Conservation (phyloP, 495 filamentous ascomycete species). For the Tuber indicum region DNA sequence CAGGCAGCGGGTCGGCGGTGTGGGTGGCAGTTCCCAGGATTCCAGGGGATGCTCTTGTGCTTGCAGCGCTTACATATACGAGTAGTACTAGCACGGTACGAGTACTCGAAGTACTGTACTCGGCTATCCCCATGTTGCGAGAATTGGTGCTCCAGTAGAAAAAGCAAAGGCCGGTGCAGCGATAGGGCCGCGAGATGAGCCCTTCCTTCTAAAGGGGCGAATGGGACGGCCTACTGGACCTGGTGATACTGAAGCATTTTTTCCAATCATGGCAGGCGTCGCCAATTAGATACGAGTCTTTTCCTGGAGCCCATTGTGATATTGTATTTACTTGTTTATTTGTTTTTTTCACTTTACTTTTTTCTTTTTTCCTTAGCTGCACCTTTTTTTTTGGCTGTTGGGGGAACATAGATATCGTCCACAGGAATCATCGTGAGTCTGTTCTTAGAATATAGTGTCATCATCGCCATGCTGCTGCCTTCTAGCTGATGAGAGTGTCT, state of each 20-base stretch:
- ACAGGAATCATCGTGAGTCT: not conserved
- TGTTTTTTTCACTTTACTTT: not conserved
- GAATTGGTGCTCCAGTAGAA: not conserved
- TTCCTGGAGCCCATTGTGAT: not conserved
- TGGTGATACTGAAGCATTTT: not conserved
- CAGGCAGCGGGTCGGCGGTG: not conserved
- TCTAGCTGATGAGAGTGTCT: not conserved
- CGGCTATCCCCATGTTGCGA: not conserved
- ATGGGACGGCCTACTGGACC: not conserved
- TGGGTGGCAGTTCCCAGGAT: not conserved
- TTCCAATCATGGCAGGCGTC: not conserved
- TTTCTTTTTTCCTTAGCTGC: not conserved
- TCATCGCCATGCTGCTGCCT: not conserved
- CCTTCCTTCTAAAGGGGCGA: not conserved
- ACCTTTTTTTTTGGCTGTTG: not conserved
- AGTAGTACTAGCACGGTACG: no score
- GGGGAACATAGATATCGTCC: not conserved
- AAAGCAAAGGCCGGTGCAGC: not conserved
- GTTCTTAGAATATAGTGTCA: not conserved
- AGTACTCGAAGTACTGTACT: no score
- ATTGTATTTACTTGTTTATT: not conserved
- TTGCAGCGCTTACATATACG: no score
- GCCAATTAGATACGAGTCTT: not conserved
- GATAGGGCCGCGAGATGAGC: constrained; percentile 4
- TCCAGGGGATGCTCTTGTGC: not conserved